Evolutionary conservation across 1,139 yeast species (phyloP).

Genomic region (Suhomyces atakaporum): DNA sequence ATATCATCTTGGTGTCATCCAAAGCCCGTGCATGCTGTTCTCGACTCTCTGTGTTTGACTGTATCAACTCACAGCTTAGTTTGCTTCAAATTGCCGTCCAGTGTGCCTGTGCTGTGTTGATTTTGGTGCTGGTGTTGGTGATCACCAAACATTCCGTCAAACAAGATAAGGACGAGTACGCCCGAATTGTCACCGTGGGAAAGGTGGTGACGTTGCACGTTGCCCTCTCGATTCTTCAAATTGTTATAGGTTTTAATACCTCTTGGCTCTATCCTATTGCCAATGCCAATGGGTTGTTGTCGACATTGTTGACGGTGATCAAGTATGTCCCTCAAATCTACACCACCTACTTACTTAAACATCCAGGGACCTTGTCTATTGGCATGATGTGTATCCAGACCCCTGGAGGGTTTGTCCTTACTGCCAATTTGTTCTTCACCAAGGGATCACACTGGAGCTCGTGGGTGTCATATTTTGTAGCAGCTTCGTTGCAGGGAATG

Average conservation of each 20-base stretch:
- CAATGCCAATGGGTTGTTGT: conserved; percentile 60
- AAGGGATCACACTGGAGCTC: conserved; percentile 87
- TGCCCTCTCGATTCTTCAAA: conserved; percentile 35
- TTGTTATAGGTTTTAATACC: conserved; percentile 31
- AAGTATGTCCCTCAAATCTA: conserved; percentile 82
- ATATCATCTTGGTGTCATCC: conserved; percentile 62
- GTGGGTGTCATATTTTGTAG: conserved; percentile 78
- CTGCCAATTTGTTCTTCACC: conserved; percentile 65
- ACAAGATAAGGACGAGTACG: conserved; percentile 50
- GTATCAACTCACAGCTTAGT: conserved; percentile 70
- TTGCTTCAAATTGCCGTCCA: conserved; percentile 71
- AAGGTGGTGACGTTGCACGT: conserved; percentile 39
- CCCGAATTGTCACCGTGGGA: conserved; percentile 45
- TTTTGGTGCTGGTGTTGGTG: conserved; percentile 55
- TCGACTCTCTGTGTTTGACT: conserved; percentile 52
- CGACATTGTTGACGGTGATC: conserved; percentile 61
- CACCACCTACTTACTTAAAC: conserved; percentile 69
- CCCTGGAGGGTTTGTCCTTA: conserved; percentile 85
- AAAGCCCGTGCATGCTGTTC: conserved; percentile 57
- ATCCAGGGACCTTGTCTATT: conserved; percentile 78
- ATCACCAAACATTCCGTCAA: conserved; percentile 47
- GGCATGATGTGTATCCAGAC: conserved; percentile 87
- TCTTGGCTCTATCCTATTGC: conserved; percentile 46
- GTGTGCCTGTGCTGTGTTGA: conserved; percentile 62
- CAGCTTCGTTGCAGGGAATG: conserved; percentile 66